Percentiles rank a stretch among this genome's conserved stretches.
These are phyloP conservation scores for Zymoseptoria crescenta DNA, from an alignment of 2,329 filamentous ascomycete species.

Conservation along the genomic window DNA sequence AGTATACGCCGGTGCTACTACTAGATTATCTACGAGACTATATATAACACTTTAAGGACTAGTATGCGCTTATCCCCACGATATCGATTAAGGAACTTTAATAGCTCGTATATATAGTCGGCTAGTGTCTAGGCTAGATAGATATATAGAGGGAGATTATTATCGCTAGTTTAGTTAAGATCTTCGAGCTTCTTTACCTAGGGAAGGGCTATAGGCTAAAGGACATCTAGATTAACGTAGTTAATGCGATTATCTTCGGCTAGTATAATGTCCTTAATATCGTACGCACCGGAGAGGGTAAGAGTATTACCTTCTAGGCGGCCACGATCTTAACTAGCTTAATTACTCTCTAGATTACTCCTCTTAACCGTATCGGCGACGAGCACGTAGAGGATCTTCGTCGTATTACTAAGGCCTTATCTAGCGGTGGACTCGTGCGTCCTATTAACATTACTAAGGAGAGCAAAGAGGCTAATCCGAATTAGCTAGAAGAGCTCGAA, in stretches of 20 bases:
- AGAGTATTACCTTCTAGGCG: background rate
- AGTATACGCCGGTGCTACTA: background rate
- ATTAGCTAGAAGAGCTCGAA: background rate
- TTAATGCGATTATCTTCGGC: background rate
- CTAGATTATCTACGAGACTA: background rate
- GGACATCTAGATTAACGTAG: too few relatives aligned
- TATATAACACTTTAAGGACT: background rate
- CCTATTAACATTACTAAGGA: background rate
- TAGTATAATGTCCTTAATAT: background rate
- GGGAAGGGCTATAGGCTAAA: too few relatives aligned
- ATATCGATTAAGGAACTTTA: too few relatives aligned
- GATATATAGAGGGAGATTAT: background rate
- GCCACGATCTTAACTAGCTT: too few relatives aligned
- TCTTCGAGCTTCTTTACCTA: too few relatives aligned
- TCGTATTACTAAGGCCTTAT: background rate
- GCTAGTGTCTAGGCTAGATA: background rate
- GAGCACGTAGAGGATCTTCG: background rate
- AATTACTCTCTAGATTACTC: background rate
- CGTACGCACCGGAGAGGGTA: background rate
- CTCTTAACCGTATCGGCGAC: background rate
- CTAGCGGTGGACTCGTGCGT: background rate
- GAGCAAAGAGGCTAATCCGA: background rate
- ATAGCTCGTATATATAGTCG: too few relatives aligned
- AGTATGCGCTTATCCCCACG: background rate
- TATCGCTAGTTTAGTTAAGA: too few relatives aligned